These are phyloP conservation scores for Fraxinus cuspidata DNA, from an alignment of 257 asterid genomes.

Conservation along the genomic window DNA sequence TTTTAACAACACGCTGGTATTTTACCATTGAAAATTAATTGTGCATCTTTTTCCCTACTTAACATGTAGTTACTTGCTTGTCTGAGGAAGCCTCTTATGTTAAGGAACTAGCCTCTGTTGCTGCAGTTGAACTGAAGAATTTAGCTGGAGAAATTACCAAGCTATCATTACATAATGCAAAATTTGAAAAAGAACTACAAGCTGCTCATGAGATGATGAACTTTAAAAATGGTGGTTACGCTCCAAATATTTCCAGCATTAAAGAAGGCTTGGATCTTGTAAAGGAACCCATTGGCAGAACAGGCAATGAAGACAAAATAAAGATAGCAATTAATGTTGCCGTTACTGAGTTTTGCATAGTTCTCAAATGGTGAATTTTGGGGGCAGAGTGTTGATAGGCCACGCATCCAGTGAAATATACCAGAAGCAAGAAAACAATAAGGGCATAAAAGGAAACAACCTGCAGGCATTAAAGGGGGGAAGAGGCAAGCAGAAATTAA, in stretches of 20 bases:
- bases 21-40: too few relatives aligned
- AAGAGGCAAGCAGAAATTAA: too few relatives aligned
- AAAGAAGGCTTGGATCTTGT: slow-evolving; percentile 93
- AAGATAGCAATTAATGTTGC: slow-evolving; percentile 86
- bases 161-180: slow-evolving; percentile 74
- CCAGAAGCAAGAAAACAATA: too few relatives aligned
- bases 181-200: slow-evolving; percentile 75
- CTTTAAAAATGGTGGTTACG: slow-evolving; percentile 46
- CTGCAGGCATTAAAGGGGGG: too few relatives aligned
- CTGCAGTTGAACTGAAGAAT: slow-evolving; percentile 88
- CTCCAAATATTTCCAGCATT: slow-evolving; percentile 47
- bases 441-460: too few relatives aligned
- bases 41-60: too few relatives aligned
- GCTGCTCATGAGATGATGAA: slow-evolving; percentile 60
- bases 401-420: too few relatives aligned
- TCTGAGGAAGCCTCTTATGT: slow-evolving; percentile 96
- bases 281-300: slow-evolving; percentile 85
- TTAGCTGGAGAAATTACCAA: slow-evolving; percentile 94
- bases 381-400: too few relatives aligned
- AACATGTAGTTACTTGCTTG: too few relatives aligned
- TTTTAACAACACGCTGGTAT: too few relatives aligned
- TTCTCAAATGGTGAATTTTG: too few relatives aligned
- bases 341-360: slow-evolving; percentile 95
- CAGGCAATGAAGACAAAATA: slow-evolving; percentile 78
- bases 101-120: slow-evolving; percentile 96